Evolutionary conservation across 2,329 filamentous ascomycete genomes (phyloP).

Genomic region (Onygena corvina): DNA sequence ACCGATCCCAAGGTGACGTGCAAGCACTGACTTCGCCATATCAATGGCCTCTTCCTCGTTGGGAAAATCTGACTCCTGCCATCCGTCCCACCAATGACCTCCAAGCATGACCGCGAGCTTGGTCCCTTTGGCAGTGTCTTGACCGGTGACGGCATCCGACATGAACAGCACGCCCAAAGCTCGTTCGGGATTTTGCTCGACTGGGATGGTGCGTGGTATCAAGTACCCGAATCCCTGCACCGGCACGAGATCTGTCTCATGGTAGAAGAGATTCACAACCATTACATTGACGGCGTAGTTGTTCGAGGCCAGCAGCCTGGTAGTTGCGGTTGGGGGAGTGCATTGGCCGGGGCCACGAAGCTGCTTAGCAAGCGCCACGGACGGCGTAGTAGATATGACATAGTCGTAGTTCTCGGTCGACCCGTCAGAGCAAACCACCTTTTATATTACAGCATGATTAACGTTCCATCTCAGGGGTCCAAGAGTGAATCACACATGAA

Average conservation of each 20-base stretch:
- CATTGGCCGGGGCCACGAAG: background rate
- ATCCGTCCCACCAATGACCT: slow-evolving; percentile 76
- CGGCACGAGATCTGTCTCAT: slow-evolving; percentile 50
- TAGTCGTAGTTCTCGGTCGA: slow-evolving; percentile 17
- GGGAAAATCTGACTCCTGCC: slow-evolving; percentile 44
- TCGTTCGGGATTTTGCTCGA: slow-evolving; percentile 64
- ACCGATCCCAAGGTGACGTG: slow-evolving; percentile 61
- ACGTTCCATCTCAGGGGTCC: background rate
- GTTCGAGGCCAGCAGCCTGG: slow-evolving; percentile 23
- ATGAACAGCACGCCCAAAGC: slow-evolving; percentile 90
- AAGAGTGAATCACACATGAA: background rate
- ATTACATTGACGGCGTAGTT: slow-evolving; percentile 67
- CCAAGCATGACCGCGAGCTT: slow-evolving; percentile 92
- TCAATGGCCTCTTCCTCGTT: slow-evolving; percentile 51
- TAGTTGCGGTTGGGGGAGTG: background rate
- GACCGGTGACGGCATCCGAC: slow-evolving; percentile 50
- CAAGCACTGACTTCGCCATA: slow-evolving; percentile 59
- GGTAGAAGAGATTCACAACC: slow-evolving; percentile 84
- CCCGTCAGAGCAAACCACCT: background rate
- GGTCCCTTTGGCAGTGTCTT: slow-evolving; percentile 52
- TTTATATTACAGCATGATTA: background rate
- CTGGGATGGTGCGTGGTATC: slow-evolving; percentile 61
- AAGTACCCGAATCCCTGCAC: slow-evolving; percentile 79
- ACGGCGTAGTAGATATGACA: slow-evolving; percentile 20
- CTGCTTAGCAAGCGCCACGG: slow-evolving; percentile 14